Base-by-base conservation (phyloP, 2,329 filamentous ascomycete species). In the Neonectria hederae region DNA sequence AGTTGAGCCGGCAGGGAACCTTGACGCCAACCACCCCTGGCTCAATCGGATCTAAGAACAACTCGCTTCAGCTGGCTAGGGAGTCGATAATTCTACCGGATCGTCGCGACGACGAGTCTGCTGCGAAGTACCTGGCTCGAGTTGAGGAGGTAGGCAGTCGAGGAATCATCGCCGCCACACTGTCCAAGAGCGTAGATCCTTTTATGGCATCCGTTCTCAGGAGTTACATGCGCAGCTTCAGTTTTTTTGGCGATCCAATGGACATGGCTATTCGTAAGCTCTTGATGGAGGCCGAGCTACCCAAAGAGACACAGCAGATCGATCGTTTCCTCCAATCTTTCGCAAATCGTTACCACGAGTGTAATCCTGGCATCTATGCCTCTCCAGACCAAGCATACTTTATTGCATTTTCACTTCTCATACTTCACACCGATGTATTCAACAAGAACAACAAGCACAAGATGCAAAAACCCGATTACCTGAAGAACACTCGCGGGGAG, bases 391-490 rank as follows among this genome's bases (percentile, higher is more conserved):
- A 97, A 80, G 94, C 96, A n/a, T 97, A 98, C 77, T 97, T 98
- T 74, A 95, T 98, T 68, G 94, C 95, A 17, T 99, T 99, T 76
- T 98, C 95, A 2, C 89, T 99, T 61, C 87, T 99, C 64, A 97
- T 99, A 71, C 84, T 99, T 35, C 96, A 99, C 74, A 98, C 96
- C 0, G 96, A 99, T 76, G 93, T 97, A n/a, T 98, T 98, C 87
- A 99, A 99, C 84, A 97, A 97, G 80, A 99, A 98, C 83, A 98
- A 98, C 82, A 98, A 98, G 81, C 88, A 96, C 78, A 99, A 99
- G 80, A 99, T 99, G 96, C 94, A 97, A 75, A 97, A 97, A 76
- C 82, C 87, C 0, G 96, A 98, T 75, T 99, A 99, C 79, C 86
- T 98, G 71, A 97, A 97, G 79, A 98, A 98, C 76, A 97, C 94